phyloP scores from a whole-genome alignment of 768 basidiomycete species.

The Thelephora ganbajun region DNA sequence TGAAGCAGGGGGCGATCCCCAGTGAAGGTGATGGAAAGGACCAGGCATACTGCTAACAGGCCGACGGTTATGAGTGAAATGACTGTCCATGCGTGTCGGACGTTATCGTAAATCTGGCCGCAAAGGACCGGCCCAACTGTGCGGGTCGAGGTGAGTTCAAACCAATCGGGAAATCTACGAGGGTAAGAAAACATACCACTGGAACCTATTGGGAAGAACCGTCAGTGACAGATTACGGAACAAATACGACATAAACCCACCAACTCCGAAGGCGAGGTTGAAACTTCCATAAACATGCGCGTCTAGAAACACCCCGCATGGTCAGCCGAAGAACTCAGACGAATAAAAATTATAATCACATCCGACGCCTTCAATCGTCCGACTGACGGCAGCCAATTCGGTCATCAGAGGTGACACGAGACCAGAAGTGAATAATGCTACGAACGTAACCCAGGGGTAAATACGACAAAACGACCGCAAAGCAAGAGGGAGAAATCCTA shows the following conservation, averaged over 20 bases:
- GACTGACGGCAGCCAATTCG: constrained; percentile 50
- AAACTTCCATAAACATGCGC: constrained; percentile 65
- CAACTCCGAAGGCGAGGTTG: constrained; percentile 57
- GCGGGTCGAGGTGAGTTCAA: background rate
- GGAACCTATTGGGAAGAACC: constrained; percentile 13
- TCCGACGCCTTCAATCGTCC: constrained; percentile 46
- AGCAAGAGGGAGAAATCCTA: too few relatives aligned
- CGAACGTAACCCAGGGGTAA: too few relatives aligned
- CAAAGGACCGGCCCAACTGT: background rate
- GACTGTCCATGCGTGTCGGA: constrained; percentile 43
- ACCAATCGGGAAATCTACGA: constrained; percentile 28
- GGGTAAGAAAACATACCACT: constrained; percentile 60
- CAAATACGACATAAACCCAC: constrained; percentile 27
- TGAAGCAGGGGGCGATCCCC: too few relatives aligned
- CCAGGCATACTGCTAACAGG: constrained; percentile 9
- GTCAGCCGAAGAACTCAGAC: constrained; percentile 11
- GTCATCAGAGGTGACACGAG: constrained; percentile 47
- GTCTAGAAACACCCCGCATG: constrained; percentile 24
- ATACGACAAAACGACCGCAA: too few relatives aligned
- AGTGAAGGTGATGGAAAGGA: too few relatives aligned
- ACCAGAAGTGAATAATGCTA: constrained; percentile 51
- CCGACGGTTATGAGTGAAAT: constrained; percentile 35
- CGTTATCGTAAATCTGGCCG: constrained; percentile 43
- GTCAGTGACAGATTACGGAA: background rate
- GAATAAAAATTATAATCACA: constrained; percentile 23